Evolutionary conservation across 2,329 filamentous ascomycete species (phyloP).

Genomic region (Sporothrix phasma): DNA sequence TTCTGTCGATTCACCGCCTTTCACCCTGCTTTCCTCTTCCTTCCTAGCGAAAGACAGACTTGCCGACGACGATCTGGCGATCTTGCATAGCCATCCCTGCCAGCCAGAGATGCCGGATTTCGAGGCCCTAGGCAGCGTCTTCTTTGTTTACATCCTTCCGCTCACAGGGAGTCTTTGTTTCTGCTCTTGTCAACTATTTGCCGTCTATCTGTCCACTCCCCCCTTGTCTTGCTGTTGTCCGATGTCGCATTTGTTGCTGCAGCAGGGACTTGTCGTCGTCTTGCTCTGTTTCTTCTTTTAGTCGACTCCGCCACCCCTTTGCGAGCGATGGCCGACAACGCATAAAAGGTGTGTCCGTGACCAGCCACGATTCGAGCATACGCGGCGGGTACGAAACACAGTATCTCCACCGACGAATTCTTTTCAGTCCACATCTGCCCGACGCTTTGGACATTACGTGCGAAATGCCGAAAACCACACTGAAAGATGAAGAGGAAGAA

Average conservation of each 20-base stretch:
- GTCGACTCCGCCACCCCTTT: background rate
- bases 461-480: background rate
- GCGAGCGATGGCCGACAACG: background rate
- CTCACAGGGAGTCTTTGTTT: background rate
- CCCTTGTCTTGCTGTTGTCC: background rate
- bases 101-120: background rate
- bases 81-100: slow-evolving; percentile 1
- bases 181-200: background rate
- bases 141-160: background rate
- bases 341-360: background rate
- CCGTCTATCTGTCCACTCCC: background rate
- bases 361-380: background rate
- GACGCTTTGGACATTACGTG: background rate
- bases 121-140: background rate
- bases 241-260: background rate
- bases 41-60: background rate
- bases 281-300: background rate
- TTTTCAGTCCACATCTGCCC: background rate
- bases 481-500: background rate
- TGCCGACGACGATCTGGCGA: background rate
- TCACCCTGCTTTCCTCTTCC: background rate
- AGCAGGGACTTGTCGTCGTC: background rate
- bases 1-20: background rate
- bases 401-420: background rate
- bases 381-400: no score